These are phyloP conservation scores for Torulaspora maleeae DNA, from an alignment of 805 yeast species.

Conservation along the genomic window DNA sequence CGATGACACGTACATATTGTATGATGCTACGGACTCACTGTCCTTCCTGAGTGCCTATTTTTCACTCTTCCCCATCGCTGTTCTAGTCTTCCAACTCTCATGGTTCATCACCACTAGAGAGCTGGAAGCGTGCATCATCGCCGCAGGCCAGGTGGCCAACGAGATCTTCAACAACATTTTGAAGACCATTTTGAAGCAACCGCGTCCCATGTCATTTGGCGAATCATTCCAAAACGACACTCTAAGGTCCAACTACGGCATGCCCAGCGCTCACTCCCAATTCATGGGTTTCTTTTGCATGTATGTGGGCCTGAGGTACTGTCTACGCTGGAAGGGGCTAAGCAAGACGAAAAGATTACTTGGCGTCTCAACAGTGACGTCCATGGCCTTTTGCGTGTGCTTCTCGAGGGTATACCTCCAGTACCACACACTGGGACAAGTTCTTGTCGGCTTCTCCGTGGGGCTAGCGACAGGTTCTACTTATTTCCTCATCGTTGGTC, in stretches of 20 bases:
- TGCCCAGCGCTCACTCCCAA: conserved; percentile 97
- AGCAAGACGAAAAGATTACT: conserved; percentile 25
- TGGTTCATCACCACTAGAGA: conserved; percentile 83
- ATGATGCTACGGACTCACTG: conserved; percentile 59
- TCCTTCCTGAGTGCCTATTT: conserved; percentile 63
- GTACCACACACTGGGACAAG: conserved; percentile 75
- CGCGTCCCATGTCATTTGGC: conserved; percentile 57
- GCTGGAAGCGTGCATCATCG: conserved; percentile 75
- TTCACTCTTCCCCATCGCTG: conserved; percentile 74
- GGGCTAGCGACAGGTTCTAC: conserved; percentile 58
- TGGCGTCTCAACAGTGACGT: conserved; percentile 32
- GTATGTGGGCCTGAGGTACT: conserved; percentile 46
- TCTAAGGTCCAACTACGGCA: conserved; percentile 68
- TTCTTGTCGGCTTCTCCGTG: conserved; percentile 60
- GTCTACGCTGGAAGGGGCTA: conserved; percentile 42
- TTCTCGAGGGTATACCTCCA: conserved; percentile 71
- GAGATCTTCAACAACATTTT: conserved; percentile 67
- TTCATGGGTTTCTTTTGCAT: conserved; percentile 84
- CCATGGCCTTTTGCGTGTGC: conserved; percentile 41
- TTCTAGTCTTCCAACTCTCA: conserved; percentile 72
- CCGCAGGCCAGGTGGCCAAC: conserved; percentile 78
- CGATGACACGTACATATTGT: conserved; percentile 81
- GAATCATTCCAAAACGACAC: conserved; percentile 38
- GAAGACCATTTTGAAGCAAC: conserved; percentile 60
- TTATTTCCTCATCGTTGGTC: conserved; percentile 50